These are phyloP conservation scores for Boletellus sp. DNA, from an alignment of 768 basidiomycete genomes.

Conservation along the genomic window DNA sequence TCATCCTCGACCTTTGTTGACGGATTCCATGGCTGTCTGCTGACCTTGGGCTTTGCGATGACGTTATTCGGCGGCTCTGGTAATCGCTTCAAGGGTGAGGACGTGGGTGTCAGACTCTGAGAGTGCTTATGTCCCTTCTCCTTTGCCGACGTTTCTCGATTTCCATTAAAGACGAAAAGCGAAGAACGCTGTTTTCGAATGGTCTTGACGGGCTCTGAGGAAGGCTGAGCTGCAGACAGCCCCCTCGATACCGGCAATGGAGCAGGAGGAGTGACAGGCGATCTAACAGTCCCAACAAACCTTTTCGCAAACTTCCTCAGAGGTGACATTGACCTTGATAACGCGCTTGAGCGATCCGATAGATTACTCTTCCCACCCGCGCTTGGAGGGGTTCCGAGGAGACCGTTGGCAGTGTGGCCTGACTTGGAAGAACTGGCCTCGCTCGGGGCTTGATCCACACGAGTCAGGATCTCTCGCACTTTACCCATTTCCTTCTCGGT, in stretches of 20 bases:
- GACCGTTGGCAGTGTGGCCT: slow-evolving; percentile 52
- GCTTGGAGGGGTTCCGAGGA: slow-evolving; percentile 62
- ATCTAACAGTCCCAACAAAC: slow-evolving; percentile 49
- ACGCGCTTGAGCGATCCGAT: slow-evolving; percentile 38
- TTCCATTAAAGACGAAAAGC: slow-evolving; percentile 50
- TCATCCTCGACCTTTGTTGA: slow-evolving; percentile 72
- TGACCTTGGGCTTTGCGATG: slow-evolving; percentile 38
- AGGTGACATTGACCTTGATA: slow-evolving; percentile 78
- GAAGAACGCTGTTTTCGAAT: slow-evolving; percentile 62
- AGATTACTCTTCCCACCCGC: slow-evolving; percentile 41
- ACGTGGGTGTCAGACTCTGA: slow-evolving; percentile 68
- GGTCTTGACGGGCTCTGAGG: slow-evolving; percentile 49
- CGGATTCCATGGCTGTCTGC: slow-evolving; percentile 70
- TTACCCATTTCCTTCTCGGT: slow-evolving; percentile 82
- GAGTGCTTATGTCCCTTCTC: slow-evolving; percentile 66
- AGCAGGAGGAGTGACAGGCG: slow-evolving; percentile 40
- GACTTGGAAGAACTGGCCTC: slow-evolving; percentile 72
- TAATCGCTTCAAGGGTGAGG: slow-evolving; percentile 47
- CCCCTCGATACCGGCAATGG: slow-evolving; percentile 46
- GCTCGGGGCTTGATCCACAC: slow-evolving; percentile 49
- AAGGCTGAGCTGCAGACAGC: slow-evolving; percentile 37
- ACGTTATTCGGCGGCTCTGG: slow-evolving; percentile 36
- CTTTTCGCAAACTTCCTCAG: slow-evolving; percentile 74
- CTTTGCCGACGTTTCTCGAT: slow-evolving; percentile 45
- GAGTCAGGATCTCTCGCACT: slow-evolving; percentile 56